phyloP scores from a whole-genome alignment of 2,329 filamentous ascomycete genomes.

The Penicillium sp. region DNA sequence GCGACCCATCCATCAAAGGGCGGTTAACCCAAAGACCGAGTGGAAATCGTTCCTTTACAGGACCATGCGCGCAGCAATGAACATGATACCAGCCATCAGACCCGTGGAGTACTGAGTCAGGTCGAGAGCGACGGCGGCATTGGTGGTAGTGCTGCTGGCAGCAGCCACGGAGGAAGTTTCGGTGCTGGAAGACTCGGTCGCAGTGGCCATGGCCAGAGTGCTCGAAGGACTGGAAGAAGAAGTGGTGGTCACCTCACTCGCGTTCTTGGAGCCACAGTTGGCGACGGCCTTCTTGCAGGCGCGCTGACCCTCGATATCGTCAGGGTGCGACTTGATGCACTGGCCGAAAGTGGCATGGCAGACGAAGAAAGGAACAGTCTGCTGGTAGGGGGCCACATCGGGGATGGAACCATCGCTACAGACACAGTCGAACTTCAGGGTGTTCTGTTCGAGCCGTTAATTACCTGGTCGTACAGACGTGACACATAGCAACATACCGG shows the following conservation, averaged over 20 bases:
- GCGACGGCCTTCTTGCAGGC: constrained; percentile 42
- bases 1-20: not conserved
- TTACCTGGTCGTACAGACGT: not conserved
- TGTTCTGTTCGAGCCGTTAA: constrained; percentile 16
- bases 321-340: constrained; percentile 41
- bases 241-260: constrained; percentile 26
- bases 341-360: constrained; percentile 47
- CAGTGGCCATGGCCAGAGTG: constrained; percentile 22
- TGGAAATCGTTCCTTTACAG: constrained; percentile 38
- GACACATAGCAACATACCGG: constrained; percentile 39
- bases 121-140: constrained; percentile 42
- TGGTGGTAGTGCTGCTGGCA: constrained; percentile 24
- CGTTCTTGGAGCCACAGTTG: constrained; percentile 47
- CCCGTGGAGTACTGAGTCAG: constrained; percentile 45
- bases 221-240: constrained; percentile 22
- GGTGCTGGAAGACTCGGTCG: constrained; percentile 24
- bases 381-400: constrained; percentile 48
- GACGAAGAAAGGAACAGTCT: constrained; percentile 54
- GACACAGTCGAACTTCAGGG: constrained; percentile 49
- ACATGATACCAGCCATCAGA: constrained; percentile 45
- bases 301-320: constrained; percentile 40
- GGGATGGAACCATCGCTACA: constrained; percentile 50
- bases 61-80: constrained; percentile 50
- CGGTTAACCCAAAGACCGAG: constrained; percentile 3
- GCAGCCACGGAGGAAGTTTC: constrained; percentile 23